Evolutionary conservation across 2,329 filamentous ascomycete genomes (phyloP).

Genomic region (Cladosporium sp.): DNA sequence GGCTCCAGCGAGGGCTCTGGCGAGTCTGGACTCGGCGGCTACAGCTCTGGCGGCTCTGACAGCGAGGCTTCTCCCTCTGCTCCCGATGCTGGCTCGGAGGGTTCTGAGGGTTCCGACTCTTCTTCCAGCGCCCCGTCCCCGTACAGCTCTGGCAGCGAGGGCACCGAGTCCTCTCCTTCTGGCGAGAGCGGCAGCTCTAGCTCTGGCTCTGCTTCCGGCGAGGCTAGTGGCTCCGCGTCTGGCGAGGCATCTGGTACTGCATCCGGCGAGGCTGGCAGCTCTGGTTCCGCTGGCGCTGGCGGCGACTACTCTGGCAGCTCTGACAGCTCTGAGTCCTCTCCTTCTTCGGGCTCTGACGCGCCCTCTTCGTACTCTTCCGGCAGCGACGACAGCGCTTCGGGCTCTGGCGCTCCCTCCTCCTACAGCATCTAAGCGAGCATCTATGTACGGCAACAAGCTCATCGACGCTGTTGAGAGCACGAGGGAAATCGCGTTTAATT

Average conservation of each 20-base stretch:
- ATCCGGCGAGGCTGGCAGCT: background rate
- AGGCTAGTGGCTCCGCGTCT: background rate
- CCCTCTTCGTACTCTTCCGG: background rate
- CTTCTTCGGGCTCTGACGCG: no score
- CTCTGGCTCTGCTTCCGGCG: background rate
- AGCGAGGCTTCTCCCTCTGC: background rate
- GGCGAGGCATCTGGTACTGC: background rate
- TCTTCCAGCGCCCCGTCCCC: background rate
- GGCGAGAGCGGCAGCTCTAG: background rate
- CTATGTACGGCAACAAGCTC: no score
- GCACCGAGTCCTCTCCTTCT: background rate
- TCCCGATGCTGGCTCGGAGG: background rate
- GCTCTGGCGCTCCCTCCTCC: background rate
- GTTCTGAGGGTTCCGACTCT: background rate
- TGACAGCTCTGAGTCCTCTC: background rate
- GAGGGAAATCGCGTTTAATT: no score
- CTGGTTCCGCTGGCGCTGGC: background rate
- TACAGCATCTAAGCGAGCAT: no score
- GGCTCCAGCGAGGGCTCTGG: background rate
- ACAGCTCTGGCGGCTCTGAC: background rate
- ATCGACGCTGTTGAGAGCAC: no score
- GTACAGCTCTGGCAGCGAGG: background rate
- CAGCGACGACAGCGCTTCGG: background rate
- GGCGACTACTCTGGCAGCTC: background rate
- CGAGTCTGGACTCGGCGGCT: background rate